These are phyloP conservation scores for Stephanodiscus minutulus DNA, from an alignment of 108 stramenopile genomes.

Conservation along the genomic window DNA sequence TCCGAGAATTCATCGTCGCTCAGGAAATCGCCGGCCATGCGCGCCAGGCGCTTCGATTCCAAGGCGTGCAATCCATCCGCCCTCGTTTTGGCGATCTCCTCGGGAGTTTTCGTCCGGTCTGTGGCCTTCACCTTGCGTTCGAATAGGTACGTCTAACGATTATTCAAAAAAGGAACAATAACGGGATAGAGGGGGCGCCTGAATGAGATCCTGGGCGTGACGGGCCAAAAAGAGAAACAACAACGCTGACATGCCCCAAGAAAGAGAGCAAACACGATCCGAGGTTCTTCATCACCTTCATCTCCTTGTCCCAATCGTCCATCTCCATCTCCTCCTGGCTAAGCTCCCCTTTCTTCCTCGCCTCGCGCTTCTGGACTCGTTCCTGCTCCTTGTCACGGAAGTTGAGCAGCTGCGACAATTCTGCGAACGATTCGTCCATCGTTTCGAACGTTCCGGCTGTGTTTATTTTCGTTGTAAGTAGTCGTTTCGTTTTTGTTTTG, in stretches of 20 bases:
- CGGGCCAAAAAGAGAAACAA: background rate
- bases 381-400: conserved; percentile 79
- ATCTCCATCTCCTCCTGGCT: conserved; percentile 79
- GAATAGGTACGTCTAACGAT: conserved; percentile 60
- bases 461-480: background rate
- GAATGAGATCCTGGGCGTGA: background rate
- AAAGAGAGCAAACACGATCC: background rate
- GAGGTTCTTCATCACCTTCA: conserved; percentile 50
- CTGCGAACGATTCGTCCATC: conserved; percentile 87
- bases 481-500: background rate
- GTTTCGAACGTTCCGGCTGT: conserved; percentile 72
- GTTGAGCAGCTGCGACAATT: conserved; percentile 72
- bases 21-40: conserved; percentile 91
- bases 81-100: conserved; percentile 94
- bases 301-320: conserved; percentile 80
- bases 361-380: conserved; percentile 34
- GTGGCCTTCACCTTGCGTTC: conserved; percentile 83
- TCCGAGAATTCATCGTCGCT: conserved; percentile 84
- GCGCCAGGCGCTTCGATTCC: conserved; percentile 85
- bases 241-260: background rate
- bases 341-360: conserved; percentile 50
- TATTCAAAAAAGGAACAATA: background rate
- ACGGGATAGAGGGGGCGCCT: too few relatives aligned
- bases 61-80: conserved; percentile 85
- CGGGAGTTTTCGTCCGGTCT: conserved; percentile 93